Conservation (phyloP, 2,329 filamentous ascomycete species). For the Colletotrichum sp. region DNA sequence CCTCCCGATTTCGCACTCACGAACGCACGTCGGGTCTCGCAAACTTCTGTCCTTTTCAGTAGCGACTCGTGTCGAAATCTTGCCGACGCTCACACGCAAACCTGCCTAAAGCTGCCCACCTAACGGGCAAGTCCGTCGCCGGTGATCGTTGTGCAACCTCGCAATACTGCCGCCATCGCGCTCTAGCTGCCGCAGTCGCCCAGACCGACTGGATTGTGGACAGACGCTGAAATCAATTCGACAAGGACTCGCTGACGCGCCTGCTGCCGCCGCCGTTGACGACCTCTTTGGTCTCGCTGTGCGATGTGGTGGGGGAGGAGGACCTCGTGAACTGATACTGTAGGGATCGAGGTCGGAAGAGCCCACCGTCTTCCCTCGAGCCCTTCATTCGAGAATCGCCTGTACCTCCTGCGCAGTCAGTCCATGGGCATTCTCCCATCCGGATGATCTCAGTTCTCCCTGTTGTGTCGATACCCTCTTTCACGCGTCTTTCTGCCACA, state of each 20-base stretch:
- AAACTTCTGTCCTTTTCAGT: not conserved
- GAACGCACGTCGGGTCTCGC: not conserved
- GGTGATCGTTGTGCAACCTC: not conserved
- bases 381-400: conserved; percentile 1
- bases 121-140: not conserved
- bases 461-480: conserved; percentile 1
- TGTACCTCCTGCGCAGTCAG: not conserved
- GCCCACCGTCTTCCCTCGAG: conserved; percentile 14
- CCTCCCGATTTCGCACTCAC: not conserved
- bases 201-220: conserved; percentile 15
- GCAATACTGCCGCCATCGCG: not conserved
- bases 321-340: conserved; percentile 40
- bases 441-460: not conserved
- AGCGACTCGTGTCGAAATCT: not conserved
- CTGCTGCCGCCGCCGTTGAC: conserved; percentile 15
- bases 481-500: not conserved
- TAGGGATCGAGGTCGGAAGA: conserved; percentile 38
- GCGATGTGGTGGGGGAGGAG: conserved; percentile 51
- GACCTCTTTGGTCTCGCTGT: conserved; percentile 32
- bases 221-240: not conserved
- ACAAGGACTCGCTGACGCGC: conserved; percentile 21
- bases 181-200: conserved; percentile 13
- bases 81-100: not conserved
- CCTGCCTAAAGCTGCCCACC: not conserved
- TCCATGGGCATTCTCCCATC: not conserved